Conservation (phyloP, 2,329 filamentous ascomycete species). For the Colletotrichum cuscutae region DNA sequence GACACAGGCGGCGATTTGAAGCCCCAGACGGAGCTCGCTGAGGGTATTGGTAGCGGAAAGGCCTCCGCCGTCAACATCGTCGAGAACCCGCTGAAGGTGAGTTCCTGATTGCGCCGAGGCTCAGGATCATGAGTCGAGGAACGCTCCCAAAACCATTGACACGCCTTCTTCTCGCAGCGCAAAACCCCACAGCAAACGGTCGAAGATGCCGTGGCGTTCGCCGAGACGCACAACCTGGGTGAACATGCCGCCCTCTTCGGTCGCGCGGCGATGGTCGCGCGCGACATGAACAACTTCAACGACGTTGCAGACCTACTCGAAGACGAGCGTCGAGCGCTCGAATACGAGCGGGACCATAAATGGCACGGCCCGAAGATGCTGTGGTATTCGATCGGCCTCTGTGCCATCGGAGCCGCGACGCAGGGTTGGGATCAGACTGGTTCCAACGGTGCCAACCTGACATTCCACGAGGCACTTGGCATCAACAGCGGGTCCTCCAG, state of each 20-base stretch:
- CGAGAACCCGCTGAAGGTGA: no score
- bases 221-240: constrained; percentile 57
- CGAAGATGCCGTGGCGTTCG: constrained; percentile 60
- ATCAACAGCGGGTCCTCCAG: constrained; percentile 47
- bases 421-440: constrained; percentile 75
- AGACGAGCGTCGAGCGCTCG: no score
- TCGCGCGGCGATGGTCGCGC: constrained; percentile 50
- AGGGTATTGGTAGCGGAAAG: no score
- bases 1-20: no score
- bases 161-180: constrained; percentile 27
- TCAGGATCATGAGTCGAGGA: no score
- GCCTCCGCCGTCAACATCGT: no score
- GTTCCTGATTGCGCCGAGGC: no score
- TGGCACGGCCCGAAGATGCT: no score
- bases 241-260: constrained; percentile 57
- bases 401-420: constrained; percentile 48
- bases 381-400: no score
- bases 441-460: constrained; percentile 70
- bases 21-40: no score
- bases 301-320: constrained; percentile 44
- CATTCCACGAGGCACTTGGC: constrained; percentile 61
- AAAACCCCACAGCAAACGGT: constrained; percentile 37
- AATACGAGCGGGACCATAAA: no score
- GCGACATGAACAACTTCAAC: constrained; percentile 41
- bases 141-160: no score